Conservation (phyloP, 2,329 filamentous ascomycete genomes). For the Pseudogymnoascus sp. region DNA sequence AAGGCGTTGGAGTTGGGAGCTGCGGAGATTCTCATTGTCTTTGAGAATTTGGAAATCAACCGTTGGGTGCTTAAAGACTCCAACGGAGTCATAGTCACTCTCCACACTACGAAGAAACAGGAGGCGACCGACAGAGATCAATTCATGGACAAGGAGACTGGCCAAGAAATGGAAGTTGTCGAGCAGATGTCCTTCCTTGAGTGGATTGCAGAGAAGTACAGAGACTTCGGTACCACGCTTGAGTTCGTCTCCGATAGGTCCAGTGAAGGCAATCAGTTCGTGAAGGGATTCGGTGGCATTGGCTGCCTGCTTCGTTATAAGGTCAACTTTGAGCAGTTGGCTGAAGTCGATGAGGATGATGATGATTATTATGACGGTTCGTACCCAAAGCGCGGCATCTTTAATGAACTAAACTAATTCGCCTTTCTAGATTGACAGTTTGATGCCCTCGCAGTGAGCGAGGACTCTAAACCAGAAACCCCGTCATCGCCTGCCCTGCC, state of each 20-base stretch:
- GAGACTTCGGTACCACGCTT: slow-evolving; percentile 88
- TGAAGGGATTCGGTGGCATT: slow-evolving; percentile 98
- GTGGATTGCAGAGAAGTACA: slow-evolving; percentile 98
- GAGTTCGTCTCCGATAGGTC: slow-evolving; percentile 98
- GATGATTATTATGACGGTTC: slow-evolving; percentile 82
- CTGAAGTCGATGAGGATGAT: slow-evolving; percentile 81
- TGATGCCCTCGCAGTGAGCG: slow-evolving; percentile 77
- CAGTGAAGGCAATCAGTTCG: slow-evolving; percentile 98
- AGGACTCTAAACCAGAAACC: slow-evolving; percentile 67
- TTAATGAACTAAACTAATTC: slow-evolving; percentile 13
- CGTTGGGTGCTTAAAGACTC: slow-evolving; percentile 83
- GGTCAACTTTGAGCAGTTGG: slow-evolving; percentile 99
- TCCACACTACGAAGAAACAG: slow-evolving; percentile 83
- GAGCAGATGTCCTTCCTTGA: slow-evolving; percentile 91
- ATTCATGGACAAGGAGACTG: slow-evolving; percentile 93
- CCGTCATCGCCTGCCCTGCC: slow-evolving; percentile 34
- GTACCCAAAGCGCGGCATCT: slow-evolving; percentile 12
- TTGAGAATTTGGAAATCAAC: slow-evolving; percentile 91
- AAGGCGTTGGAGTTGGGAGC: slow-evolving; percentile 95
- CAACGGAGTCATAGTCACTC: slow-evolving; percentile 58
- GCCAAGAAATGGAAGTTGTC: slow-evolving; percentile 92
- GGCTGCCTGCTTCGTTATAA: slow-evolving; percentile 97
- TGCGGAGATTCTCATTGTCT: slow-evolving; percentile 89
- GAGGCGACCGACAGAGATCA: slow-evolving; percentile 65
- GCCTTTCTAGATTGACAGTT: slow-evolving; percentile 66